These are phyloP conservation scores for Alternaria angustiovoidea DNA, from an alignment of 2,329 filamentous ascomycete genomes.

Conservation along the genomic window DNA sequence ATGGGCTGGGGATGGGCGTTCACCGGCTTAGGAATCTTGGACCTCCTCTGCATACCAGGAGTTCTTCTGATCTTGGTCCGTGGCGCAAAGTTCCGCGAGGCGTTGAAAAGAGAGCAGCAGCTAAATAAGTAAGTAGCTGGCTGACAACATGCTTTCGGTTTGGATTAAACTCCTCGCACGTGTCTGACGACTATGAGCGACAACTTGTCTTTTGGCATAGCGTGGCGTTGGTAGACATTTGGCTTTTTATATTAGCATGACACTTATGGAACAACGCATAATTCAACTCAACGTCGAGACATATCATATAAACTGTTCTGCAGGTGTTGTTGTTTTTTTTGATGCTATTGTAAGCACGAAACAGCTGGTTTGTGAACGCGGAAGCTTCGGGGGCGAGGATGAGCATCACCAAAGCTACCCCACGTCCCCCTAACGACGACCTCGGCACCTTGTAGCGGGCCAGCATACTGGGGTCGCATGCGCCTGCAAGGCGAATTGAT, in stretches of 20 bases:
- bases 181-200: neutral
- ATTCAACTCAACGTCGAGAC: neutral
- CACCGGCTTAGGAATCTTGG: conserved; percentile 49
- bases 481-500: no score
- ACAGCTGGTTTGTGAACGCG: neutral
- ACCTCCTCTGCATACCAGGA: conserved; percentile 38
- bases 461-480: neutral
- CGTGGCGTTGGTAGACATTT: conserved; percentile 18
- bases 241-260: neutral
- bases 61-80: conserved; percentile 32
- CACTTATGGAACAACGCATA: neutral
- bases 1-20: conserved; percentile 55
- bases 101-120: conserved; percentile 25
- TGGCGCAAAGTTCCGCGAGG: conserved; percentile 33
- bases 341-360: neutral
- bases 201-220: conserved; percentile 18
- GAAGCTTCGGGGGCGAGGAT: neutral
- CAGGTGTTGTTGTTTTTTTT: neutral
- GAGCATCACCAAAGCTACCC: neutral
- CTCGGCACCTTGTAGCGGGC: neutral
- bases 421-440: neutral
- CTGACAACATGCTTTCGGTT: neutral
- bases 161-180: neutral
- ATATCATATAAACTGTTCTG: neutral
- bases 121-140: conserved; percentile 6